Conservation (phyloP, 2,329 filamentous ascomycete species). For the Xylaria sp. region DNA sequence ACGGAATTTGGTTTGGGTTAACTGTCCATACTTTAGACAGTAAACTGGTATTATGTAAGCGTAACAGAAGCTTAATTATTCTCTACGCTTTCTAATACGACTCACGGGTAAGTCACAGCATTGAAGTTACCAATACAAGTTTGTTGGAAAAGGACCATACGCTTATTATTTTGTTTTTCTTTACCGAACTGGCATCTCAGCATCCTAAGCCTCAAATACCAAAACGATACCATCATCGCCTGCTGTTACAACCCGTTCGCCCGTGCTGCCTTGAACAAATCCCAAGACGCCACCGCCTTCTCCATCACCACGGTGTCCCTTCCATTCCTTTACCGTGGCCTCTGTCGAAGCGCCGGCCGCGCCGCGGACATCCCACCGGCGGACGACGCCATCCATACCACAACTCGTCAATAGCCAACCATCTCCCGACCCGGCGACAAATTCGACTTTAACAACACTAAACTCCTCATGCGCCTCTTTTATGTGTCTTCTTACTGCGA, state of each 20-base stretch:
- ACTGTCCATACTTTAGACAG: too few species aligned
- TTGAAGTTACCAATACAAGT: not conserved
- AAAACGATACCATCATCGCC: conserved; percentile 81
- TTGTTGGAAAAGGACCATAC: not conserved
- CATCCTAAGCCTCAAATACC: conserved; percentile 65
- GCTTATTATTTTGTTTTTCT: not conserved
- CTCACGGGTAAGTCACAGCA: not conserved
- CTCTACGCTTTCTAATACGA: not conserved
- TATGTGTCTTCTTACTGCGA: conserved; percentile 84
- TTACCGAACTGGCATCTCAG: conserved; percentile 1
- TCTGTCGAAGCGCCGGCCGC: conserved; percentile 58
- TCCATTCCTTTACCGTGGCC: conserved; percentile 85
- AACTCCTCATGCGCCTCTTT: conserved; percentile 84
- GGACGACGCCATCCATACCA: conserved; percentile 89
- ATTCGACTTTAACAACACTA: conserved; percentile 91
- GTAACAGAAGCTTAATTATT: not conserved
- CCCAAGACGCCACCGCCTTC: conserved; percentile 88
- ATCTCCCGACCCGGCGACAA: conserved; percentile 61
- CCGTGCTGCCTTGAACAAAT: conserved; percentile 82
- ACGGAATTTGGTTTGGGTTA: too few species aligned
- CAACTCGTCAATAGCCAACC: conserved; percentile 81
- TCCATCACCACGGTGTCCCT: conserved; percentile 81
- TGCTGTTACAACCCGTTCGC: conserved; percentile 80
- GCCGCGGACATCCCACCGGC: conserved; percentile 82
- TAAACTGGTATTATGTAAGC: not conserved